A percentile compares a stretch with the other conserved stretches of the same genome.
Evolutionary conservation across 768 basidiomycete species (phyloP).

Genomic region (Collybia sordida): DNA sequence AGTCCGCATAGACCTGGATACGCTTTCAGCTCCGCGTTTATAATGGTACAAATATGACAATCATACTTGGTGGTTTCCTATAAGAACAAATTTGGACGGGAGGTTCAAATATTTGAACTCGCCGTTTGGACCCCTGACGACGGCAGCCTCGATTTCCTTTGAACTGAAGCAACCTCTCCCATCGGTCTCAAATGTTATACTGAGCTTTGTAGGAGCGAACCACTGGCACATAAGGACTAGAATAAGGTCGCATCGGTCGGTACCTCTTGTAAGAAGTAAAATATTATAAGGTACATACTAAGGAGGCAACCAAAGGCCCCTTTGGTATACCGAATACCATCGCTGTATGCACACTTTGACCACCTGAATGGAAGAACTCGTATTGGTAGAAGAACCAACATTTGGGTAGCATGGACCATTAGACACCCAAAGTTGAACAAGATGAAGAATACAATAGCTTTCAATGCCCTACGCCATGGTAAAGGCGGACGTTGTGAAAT

Average conservation of each 20-base stretch:
- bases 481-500: constrained; percentile 52
- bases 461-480: constrained; percentile 51
- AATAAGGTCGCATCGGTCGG: background rate
- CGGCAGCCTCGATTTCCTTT: constrained; percentile 57
- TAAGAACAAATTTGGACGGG: constrained; percentile 78
- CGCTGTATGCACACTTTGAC: constrained; percentile 57
- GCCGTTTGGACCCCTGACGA: constrained; percentile 57
- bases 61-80: constrained; percentile 90
- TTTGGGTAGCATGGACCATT: constrained; percentile 71
- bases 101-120: constrained; percentile 61
- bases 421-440: constrained; percentile 66
- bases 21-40: background rate
- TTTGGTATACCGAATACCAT: constrained; percentile 79
- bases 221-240: constrained; percentile 77
- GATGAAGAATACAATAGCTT: constrained; percentile 51
- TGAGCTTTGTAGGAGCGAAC: constrained; percentile 77
- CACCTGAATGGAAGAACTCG: constrained; percentile 59
- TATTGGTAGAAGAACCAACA: constrained; percentile 68
- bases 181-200: constrained; percentile 71
- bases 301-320: constrained; percentile 76
- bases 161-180: constrained; percentile 63
- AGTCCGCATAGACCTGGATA: constrained; percentile 69
- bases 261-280: background rate
- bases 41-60: background rate
- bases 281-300: constrained; percentile 43